Evolutionary conservation across 2,329 filamentous ascomycete genomes (phyloP).

Genomic region (Harringtonia lauricola): DNA sequence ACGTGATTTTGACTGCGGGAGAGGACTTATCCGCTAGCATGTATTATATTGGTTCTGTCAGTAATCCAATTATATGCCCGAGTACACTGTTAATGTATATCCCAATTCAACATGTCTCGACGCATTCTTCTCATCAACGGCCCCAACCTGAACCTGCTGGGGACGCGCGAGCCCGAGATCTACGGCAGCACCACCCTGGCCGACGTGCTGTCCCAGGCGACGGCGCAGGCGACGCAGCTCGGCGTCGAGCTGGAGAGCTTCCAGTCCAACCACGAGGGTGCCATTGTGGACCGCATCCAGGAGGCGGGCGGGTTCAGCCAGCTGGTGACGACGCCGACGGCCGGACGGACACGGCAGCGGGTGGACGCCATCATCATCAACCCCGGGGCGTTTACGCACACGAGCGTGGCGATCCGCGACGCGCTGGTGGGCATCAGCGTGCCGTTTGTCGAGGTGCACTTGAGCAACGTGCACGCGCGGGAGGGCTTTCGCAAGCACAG

Average conservation of each 20-base stretch:
- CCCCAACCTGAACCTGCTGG: conserved; percentile 74
- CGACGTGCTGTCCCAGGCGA: conserved; percentile 42
- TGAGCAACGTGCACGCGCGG: conserved; percentile 62
- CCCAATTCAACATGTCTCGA: conserved; percentile 20
- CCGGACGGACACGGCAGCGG: not conserved
- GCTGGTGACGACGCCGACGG: not conserved
- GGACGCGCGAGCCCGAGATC: conserved; percentile 60
- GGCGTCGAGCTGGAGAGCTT: conserved; percentile 43
- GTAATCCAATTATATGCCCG: too few species aligned
- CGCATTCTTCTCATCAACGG: conserved; percentile 65
- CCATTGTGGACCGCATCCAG: conserved; percentile 64
- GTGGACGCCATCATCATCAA: conserved; percentile 65
- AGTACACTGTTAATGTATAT: too few species aligned
- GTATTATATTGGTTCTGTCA: too few species aligned
- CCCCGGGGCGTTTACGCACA: conserved; percentile 65
- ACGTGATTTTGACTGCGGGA: too few species aligned
- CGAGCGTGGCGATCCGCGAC: conserved; percentile 65
- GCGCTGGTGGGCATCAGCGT: conserved; percentile 57
- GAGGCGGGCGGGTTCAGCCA: conserved; percentile 3
- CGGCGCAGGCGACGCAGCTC: conserved; percentile 36
- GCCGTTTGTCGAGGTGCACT: conserved; percentile 69
- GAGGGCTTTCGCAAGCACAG: conserved; percentile 60
- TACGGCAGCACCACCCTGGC: conserved; percentile 61
- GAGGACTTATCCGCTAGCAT: not conserved
- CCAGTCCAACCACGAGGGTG: conserved; percentile 72